Evolutionary conservation across 2,329 filamentous ascomycete species (phyloP).

Genomic region (Claviceps digitariae): DNA sequence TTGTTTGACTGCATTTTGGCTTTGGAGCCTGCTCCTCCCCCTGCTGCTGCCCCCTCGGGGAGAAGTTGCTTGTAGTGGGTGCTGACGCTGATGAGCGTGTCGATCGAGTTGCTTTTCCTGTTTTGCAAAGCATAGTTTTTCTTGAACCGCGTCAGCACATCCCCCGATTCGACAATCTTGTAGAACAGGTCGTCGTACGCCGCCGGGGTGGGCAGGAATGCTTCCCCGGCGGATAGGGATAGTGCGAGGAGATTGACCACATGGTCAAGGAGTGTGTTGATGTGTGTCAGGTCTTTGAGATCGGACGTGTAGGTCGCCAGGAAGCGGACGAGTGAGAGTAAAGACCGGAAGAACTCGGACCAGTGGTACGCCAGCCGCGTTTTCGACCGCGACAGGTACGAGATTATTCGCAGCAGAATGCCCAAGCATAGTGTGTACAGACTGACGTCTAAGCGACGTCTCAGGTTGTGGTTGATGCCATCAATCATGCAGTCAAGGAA

Average conservation of each 20-base stretch:
- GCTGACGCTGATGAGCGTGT: slow-evolving; percentile 69
- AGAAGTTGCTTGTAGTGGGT: slow-evolving; percentile 80
- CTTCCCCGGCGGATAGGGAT: slow-evolving; percentile 73
- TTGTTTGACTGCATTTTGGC: slow-evolving; percentile 42
- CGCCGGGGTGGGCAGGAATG: slow-evolving; percentile 74
- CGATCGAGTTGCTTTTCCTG: slow-evolving; percentile 56
- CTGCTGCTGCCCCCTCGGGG: slow-evolving; percentile 36
- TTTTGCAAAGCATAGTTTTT: slow-evolving; percentile 54
- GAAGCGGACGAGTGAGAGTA: slow-evolving; percentile 81
- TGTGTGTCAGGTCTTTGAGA: slow-evolving; percentile 52
- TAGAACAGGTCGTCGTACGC: slow-evolving; percentile 97
- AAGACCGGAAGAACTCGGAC: slow-evolving; percentile 83
- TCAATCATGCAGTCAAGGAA: slow-evolving; percentile 83
- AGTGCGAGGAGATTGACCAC: slow-evolving; percentile 75
- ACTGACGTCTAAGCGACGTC: slow-evolving; percentile 68
- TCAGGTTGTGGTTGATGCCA: slow-evolving; percentile 85
- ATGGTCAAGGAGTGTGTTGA: slow-evolving; percentile 60
- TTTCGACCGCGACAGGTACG: slow-evolving; percentile 69
- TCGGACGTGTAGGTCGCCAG: slow-evolving; percentile 75
- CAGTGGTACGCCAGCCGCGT: slow-evolving; percentile 82
- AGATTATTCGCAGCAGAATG: slow-evolving; percentile 69
- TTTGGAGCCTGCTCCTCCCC: slow-evolving; percentile 20
- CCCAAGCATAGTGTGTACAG: slow-evolving; percentile 74
- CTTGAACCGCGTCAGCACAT: slow-evolving; percentile 69
- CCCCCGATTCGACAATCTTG: slow-evolving; percentile 87